phyloP scores from a whole-genome alignment of 768 basidiomycete species.

The Lentinula sp. region DNA sequence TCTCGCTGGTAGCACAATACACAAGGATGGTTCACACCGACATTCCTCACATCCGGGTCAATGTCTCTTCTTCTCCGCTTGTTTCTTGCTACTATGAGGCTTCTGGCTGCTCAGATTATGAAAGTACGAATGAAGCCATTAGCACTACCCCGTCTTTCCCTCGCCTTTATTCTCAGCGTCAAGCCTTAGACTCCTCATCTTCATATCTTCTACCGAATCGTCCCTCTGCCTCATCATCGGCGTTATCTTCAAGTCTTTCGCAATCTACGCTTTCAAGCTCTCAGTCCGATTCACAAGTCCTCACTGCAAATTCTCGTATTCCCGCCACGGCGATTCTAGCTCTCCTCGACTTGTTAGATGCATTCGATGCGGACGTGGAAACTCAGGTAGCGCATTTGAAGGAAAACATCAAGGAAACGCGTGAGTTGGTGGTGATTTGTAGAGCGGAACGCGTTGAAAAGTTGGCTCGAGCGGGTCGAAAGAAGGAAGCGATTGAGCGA shows the following conservation, averaged over 20 bases:
- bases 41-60: conserved; percentile 3
- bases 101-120: not conserved
- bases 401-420: conserved; percentile 16
- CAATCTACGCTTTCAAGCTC: not conserved
- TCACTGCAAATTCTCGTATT: conserved; percentile 4
- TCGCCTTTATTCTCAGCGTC: not conserved
- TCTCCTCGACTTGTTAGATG: conserved; percentile 27
- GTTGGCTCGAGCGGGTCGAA: not conserved
- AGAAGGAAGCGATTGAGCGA: conserved; percentile 1
- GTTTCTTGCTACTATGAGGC: not conserved
- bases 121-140: not conserved
- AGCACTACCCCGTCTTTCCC: not conserved
- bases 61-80: not conserved
- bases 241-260: not conserved
- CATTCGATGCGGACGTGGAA: conserved; percentile 25
- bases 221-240: not conserved
- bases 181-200: not conserved
- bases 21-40: conserved; percentile 8
- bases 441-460: conserved; percentile 12
- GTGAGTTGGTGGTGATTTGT: conserved; percentile 13
- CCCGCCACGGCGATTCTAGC: conserved; percentile 20
- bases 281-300: conserved; percentile 8
- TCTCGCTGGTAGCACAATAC: conserved; percentile 9
- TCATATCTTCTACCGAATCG: not conserved
- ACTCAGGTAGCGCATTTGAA: conserved; percentile 17